Evolutionary conservation across 2,329 filamentous ascomycete species (phyloP).

Genomic region (Sphaerostilbella broomeana): DNA sequence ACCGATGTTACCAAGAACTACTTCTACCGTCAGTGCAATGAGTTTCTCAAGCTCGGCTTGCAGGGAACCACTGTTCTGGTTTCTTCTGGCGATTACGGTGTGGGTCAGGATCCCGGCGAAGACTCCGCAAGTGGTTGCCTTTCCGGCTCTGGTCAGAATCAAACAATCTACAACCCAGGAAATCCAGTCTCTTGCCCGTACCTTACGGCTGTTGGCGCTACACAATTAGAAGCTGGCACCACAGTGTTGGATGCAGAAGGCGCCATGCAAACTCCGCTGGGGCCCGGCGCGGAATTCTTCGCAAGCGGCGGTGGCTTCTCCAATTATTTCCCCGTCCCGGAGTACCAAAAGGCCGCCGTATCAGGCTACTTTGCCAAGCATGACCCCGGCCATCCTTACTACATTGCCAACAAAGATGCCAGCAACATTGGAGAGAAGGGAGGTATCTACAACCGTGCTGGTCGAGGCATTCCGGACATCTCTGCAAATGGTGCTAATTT

Average conservation of each 20-base stretch:
- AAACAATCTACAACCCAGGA: conserved; percentile 28
- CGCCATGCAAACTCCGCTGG: conserved; percentile 13
- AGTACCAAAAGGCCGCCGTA: conserved; percentile 23
- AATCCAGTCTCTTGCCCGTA: conserved; percentile 35
- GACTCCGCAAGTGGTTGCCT: conserved; percentile 10
- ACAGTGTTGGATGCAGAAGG: conserved; percentile 16
- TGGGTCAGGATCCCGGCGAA: conserved; percentile 3
- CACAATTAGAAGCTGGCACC: conserved; percentile 35
- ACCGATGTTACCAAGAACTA: conserved; percentile 40
- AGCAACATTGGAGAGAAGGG: conserved; percentile 26
- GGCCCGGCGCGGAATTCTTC: conserved; percentile 12
- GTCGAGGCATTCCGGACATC: conserved; percentile 34
- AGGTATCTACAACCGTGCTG: conserved; percentile 28
- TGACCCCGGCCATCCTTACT: conserved; percentile 19
- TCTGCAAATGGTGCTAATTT: conserved; percentile 46
- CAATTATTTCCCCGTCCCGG: conserved; percentile 26
- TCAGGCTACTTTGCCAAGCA: conserved; percentile 20
- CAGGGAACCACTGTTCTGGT: conserved; percentile 36
- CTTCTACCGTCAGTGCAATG: conserved; percentile 34
- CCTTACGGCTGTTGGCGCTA: conserved; percentile 45
- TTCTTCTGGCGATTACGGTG: conserved; percentile 34
- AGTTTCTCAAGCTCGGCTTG: conserved; percentile 41
- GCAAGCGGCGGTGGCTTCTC: conserved; percentile 27
- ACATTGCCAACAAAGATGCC: conserved; percentile 25
- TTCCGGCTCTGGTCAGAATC: conserved; percentile 11